Conservation (phyloP, 805 yeast genomes). For the Candida gorgasii region DNA sequence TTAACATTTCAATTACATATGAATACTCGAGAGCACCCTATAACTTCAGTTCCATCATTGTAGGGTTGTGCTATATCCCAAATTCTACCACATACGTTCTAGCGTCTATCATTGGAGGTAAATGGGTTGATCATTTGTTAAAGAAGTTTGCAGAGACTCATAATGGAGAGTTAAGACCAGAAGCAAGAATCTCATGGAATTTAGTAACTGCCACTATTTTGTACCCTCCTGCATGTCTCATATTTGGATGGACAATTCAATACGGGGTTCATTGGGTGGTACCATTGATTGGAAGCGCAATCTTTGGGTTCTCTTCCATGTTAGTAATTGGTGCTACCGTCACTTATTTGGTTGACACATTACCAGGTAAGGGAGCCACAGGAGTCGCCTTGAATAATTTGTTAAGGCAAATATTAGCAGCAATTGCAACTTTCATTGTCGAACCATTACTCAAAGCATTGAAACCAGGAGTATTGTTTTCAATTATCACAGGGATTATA, state of each 20-base stretch:
- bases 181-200: conserved; percentile 76
- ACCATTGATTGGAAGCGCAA: conserved; percentile 78
- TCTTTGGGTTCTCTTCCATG: conserved; percentile 84
- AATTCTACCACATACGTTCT: conserved; percentile 75
- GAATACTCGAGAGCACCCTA: conserved; percentile 67
- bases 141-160: conserved; percentile 51
- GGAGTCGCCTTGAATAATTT: conserved; percentile 84
- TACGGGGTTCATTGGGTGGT: conserved; percentile 69
- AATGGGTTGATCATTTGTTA: conserved; percentile 69
- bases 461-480: conserved; percentile 69
- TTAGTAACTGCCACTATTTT: conserved; percentile 62
- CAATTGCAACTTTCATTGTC: conserved; percentile 71
- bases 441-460: conserved; percentile 69
- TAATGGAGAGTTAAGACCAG: conserved; percentile 71
- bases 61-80: conserved; percentile 80
- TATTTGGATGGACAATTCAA: conserved; percentile 82
- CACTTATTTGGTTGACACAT: conserved; percentile 78
- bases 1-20: conserved; percentile 71
- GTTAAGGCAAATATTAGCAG: conserved; percentile 71
- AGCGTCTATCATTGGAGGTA: conserved; percentile 80
- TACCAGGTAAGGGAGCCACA: conserved; percentile 87
- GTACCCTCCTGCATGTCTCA: conserved; percentile 64
- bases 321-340: conserved; percentile 78
- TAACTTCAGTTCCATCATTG: conserved; percentile 60
- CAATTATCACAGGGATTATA: conserved; percentile 64